phyloP scores from a whole-genome alignment of 2,329 filamentous ascomycete genomes.

The Mycosphaerella arachidis region DNA sequence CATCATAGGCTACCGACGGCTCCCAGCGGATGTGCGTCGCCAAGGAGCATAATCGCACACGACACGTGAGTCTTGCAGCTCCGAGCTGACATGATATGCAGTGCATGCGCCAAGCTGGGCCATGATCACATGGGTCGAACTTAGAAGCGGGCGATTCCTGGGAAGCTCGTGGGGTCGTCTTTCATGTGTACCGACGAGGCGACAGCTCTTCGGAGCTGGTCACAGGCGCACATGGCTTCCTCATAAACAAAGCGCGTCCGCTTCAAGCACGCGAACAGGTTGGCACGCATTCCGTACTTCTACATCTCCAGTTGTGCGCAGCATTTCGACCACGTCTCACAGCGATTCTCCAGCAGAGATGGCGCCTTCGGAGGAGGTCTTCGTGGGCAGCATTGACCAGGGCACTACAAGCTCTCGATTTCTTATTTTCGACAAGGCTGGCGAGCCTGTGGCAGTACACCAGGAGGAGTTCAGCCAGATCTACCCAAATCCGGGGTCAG shows the following conservation, averaged over 20 bases:
- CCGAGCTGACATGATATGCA: constrained; percentile 5
- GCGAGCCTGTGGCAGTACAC: constrained; percentile 74
- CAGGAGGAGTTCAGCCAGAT: constrained; percentile 83
- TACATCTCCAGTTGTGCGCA: background rate
- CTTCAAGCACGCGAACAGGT: constrained; percentile 3
- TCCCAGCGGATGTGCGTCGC: background rate
- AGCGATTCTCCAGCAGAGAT: constrained; percentile 12
- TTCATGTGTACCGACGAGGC: constrained; percentile 16
- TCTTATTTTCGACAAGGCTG: constrained; percentile 78
- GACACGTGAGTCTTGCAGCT: background rate
- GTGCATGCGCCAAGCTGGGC: background rate
- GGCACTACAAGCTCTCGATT: constrained; percentile 87
- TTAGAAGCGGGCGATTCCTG: constrained; percentile 4
- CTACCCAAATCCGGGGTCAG: constrained; percentile 79
- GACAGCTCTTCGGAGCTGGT: constrained; percentile 10
- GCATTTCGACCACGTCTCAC: background rate
- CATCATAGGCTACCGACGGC: background rate
- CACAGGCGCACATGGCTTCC: constrained; percentile 1
- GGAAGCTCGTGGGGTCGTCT: constrained; percentile 8
- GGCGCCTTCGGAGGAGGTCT: constrained; percentile 48
- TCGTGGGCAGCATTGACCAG: constrained; percentile 84
- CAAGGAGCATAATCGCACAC: background rate
- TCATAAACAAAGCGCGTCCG: constrained; percentile 11
- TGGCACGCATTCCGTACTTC: constrained; percentile 3
- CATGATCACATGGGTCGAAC: constrained; percentile 5